Percentiles rank a stretch among this genome's conserved stretches.
Evolutionary conservation across 139 green algal genomes (phyloP).

Genomic region (Dunaliella primolecta): DNA sequence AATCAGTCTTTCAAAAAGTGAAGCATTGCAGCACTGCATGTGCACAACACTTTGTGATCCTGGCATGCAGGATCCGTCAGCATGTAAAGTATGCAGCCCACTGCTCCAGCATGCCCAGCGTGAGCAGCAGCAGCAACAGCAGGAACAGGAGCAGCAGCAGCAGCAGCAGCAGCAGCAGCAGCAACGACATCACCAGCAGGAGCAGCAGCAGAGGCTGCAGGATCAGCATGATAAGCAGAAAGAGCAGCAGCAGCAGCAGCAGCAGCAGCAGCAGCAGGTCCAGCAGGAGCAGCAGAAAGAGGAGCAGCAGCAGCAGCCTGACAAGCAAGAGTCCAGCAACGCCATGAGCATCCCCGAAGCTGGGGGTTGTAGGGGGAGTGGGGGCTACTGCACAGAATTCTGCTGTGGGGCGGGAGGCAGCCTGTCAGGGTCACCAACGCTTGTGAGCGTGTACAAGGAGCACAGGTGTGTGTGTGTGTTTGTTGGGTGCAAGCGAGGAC

Average conservation of each 20-base stretch:
- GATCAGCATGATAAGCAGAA: not conserved
- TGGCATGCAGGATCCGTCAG: not conserved
- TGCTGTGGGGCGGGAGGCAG: not conserved
- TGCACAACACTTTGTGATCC: too few relatives aligned
- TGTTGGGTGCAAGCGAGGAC: too few relatives aligned
- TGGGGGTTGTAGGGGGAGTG: not conserved
- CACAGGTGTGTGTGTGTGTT: too few relatives aligned
- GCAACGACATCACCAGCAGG: not conserved
- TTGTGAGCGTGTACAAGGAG: too few relatives aligned
- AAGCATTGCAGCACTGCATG: too few relatives aligned
- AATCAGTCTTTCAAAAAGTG: too few relatives aligned
- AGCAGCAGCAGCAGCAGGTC: not conserved
- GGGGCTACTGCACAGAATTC: not conserved
- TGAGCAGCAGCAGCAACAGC: not conserved
- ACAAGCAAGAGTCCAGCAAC: not conserved
- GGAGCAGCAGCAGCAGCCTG: not conserved
- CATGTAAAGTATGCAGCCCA: not conserved
- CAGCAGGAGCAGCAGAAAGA: conserved; percentile 6
- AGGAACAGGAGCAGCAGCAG: not conserved
- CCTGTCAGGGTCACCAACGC: too few relatives aligned
- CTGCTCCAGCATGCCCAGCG: not conserved
- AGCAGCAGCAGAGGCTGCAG: not conserved
- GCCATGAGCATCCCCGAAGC: not conserved
- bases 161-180: not conserved
- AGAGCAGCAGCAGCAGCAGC: too few relatives aligned